A percentile compares a stretch with the other conserved stretches of the same genome.
Conservation (phyloP, 352 stramenopile genomes). For the Phytophthora meadii region DNA sequence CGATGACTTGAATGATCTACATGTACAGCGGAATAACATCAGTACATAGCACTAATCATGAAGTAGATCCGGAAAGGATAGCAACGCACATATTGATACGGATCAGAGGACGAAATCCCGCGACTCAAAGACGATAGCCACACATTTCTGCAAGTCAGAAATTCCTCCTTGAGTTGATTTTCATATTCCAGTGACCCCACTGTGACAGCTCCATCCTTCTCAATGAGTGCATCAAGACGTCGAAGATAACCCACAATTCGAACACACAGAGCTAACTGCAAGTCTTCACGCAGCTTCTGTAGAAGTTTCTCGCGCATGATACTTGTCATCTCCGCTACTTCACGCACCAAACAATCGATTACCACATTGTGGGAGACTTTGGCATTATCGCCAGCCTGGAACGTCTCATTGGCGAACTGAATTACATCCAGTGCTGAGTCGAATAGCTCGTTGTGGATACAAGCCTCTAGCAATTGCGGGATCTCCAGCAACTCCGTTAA, state of each 20-base stretch:
- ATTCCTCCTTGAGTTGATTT: constrained; percentile 85
- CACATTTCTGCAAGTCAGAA: constrained; percentile 76
- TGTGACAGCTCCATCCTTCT: constrained; percentile 8
- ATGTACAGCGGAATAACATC: not conserved
- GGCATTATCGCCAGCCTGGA: constrained; percentile 43
- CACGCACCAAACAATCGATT: constrained; percentile 67
- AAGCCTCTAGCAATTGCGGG: constrained; percentile 97
- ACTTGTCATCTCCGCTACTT: constrained; percentile 72
- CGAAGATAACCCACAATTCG: constrained; percentile 82
- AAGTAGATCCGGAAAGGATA: not conserved
- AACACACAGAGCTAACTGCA: constrained; percentile 83
- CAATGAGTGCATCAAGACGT: constrained; percentile 65
- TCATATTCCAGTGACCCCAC: constrained; percentile 72
- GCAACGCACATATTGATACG: constrained; percentile 84
- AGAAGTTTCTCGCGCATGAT: constrained; percentile 78
- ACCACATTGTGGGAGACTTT: constrained; percentile 56
- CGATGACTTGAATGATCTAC: constrained; percentile 87
- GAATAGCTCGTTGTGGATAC: constrained; percentile 96
- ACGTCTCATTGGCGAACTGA: constrained; percentile 88
- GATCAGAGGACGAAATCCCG: constrained; percentile 60
- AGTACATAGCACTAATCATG: constrained; percentile 3
- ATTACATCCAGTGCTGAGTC: constrained; percentile 97
- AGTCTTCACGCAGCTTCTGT: constrained; percentile 83
- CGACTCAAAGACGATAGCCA: constrained; percentile 77
- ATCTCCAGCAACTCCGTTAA: constrained; percentile 98